phyloP scores from a whole-genome alignment of 2,329 filamentous ascomycete species.

The Claviceps sp. region DNA sequence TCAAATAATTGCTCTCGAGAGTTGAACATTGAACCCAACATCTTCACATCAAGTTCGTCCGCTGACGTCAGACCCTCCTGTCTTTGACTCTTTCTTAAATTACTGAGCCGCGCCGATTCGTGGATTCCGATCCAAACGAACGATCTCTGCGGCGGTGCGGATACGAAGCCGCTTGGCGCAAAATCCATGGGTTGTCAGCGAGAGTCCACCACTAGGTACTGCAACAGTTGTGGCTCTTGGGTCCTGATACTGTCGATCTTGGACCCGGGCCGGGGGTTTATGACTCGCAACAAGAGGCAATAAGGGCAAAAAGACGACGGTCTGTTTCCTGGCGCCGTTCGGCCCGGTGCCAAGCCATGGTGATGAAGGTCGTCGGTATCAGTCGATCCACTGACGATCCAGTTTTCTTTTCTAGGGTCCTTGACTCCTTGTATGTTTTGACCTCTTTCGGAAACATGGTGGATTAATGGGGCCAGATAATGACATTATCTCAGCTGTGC shows the following conservation, averaged over 20 bases:
- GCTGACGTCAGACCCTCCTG: neutral
- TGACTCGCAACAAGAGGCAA: neutral
- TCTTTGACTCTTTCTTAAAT: no score
- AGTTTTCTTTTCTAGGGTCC: neutral
- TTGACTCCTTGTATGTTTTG: neutral
- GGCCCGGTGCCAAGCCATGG: neutral
- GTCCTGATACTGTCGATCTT: neutral
- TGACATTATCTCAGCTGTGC: no score
- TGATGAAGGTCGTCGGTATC: neutral
- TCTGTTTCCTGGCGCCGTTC: neutral
- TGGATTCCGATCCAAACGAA: neutral
- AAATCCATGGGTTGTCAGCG: neutral
- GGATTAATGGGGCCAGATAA: no score
- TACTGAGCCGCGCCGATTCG: no score
- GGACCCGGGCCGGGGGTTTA: no score
- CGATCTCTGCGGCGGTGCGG: neutral
- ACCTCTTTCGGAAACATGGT: neutral
- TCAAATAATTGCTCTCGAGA: no score
- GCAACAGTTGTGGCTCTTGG: neutral
- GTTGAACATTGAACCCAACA: neutral
- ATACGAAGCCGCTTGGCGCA: neutral
- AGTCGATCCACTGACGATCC: neutral
- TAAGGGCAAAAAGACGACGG: neutral
- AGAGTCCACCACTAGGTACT: neutral
- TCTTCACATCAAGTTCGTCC: neutral